Base-by-base conservation (phyloP, 2,329 filamentous ascomycete genomes). In the Calonectria montana region DNA sequence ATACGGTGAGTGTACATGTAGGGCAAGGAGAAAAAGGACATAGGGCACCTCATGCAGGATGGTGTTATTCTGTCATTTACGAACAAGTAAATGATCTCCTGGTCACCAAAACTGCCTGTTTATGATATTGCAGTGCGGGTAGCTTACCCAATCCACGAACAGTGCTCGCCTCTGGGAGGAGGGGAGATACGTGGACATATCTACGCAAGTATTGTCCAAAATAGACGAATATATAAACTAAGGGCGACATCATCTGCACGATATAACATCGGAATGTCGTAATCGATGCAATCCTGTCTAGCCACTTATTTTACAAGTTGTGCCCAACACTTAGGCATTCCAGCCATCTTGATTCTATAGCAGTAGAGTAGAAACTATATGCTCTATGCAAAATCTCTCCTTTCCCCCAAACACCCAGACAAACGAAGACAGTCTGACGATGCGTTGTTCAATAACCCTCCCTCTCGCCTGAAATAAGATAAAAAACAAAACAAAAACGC, bases 321-420 rank as follows among this genome's bases (percentile, higher is more conserved):
- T 21, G 15, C 9, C 73, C 45, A 76, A 77, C 69, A 67, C 69
- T 74, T 59, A 27, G 53, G 65, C 61, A 71, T 66, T 69, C 67
- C 74, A 76, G 74, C 71, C 75, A 76, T 76, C 73, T 47, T 65
- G 57, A 68, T 65, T 72, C 69, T 77, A 74, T 76, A 76, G 67
- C 71, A 65, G 48, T 75, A 71, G 72, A 71, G 73, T 70, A 29
- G 71, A 73, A 73, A 67, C 59, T 61, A 55, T 65, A 59, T 69
- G 67, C 53, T 16, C n/a, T 59, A 45, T 66, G 35, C 47, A 53
- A 43, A 43, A 13, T n/a, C 37, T n/a, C 27, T 29, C 39, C 39
- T n/a, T 18, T 45, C 35, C 65, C 57, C 70, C 23, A 13, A 72
- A 74, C 63, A 73, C 64, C 66, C 13, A 23, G 29, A 45, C 18